A percentile compares a stretch with the other conserved stretches of the same genome.
Evolutionary conservation across 2,329 filamentous ascomycete species (phyloP).

Genomic region (Colletotrichum sp.): DNA sequence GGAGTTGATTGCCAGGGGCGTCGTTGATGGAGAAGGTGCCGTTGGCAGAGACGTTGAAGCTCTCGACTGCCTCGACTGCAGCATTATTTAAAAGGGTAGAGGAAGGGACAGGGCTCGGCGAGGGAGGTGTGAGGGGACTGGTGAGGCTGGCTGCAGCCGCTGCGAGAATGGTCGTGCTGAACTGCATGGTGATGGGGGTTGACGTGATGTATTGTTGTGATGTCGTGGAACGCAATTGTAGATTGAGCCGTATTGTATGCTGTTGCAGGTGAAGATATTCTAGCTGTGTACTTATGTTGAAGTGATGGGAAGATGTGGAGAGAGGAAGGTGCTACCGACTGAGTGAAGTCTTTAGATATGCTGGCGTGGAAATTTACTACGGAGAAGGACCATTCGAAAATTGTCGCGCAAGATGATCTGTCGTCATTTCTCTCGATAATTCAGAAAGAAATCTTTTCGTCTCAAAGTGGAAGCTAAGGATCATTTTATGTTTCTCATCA

Average conservation of each 20-base stretch:
- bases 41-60: background rate
- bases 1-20: background rate
- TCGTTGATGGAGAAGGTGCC: fast-evolving
- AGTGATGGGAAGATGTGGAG: no score
- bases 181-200: background rate
- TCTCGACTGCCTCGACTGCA: background rate
- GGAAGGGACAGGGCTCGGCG: background rate
- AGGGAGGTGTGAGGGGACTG: background rate
- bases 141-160: background rate
- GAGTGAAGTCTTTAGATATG: no score
- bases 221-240: background rate
- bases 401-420: no score
- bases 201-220: background rate
- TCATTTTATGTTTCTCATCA: no score
- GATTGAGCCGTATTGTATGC: background rate
- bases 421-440: no score
- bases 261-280: background rate
- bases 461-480: no score
- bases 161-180: background rate
- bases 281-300: no score
- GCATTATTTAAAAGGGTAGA: background rate
- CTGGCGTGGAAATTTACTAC: no score
- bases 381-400: no score
- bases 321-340: no score
- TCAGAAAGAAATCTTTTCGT: no score